phyloP scores from a whole-genome alignment of 331 rosid species.

The Telfairia occidentalis region DNA sequence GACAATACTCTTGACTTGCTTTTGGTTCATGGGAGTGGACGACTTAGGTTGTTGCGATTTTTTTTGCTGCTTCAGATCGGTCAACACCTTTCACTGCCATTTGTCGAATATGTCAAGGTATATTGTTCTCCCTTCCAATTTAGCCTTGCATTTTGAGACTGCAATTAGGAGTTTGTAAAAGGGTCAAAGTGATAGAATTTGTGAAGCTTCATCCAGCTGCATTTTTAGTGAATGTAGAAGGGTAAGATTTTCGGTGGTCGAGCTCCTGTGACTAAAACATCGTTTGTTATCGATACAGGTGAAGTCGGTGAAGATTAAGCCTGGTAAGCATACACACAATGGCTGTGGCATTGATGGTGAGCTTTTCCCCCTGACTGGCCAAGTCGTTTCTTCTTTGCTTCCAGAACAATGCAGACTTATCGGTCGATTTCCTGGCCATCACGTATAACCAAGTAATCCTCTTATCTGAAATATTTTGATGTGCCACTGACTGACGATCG shows the following conservation, averaged over 20 bases:
- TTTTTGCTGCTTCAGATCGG: constrained; percentile 91
- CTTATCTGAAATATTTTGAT: constrained; percentile 30
- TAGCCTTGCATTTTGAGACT: background rate
- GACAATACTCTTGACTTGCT: constrained; percentile 72
- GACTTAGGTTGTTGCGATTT: constrained; percentile 75
- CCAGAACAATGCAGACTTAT: constrained; percentile 99
- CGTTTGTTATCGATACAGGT: constrained; percentile 39
- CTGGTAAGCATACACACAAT: constrained; percentile 75
- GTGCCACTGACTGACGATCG: constrained; percentile 14
- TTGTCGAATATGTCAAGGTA: constrained; percentile 92
- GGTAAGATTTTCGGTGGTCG: no score
- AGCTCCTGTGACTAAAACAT: background rate
- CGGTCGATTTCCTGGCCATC: constrained; percentile 48
- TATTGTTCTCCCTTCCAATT: constrained; percentile 5
- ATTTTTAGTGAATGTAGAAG: background rate
- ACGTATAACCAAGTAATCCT: constrained; percentile 33
- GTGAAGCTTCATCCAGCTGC: background rate
- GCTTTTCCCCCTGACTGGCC: constrained; percentile 81
- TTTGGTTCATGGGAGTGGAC: constrained; percentile 85
- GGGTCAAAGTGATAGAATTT: background rate
- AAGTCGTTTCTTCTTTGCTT: constrained; percentile 70
- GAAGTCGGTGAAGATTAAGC: constrained; percentile 75
- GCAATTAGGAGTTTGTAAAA: background rate
- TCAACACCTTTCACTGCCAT: constrained; percentile 84
- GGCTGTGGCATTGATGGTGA: constrained; percentile 99